A percentile compares a stretch with the other conserved stretches of the same genome.
phyloP scores from a whole-genome alignment of 176 grass and related monocot genomes.

The Zea mays region DNA sequence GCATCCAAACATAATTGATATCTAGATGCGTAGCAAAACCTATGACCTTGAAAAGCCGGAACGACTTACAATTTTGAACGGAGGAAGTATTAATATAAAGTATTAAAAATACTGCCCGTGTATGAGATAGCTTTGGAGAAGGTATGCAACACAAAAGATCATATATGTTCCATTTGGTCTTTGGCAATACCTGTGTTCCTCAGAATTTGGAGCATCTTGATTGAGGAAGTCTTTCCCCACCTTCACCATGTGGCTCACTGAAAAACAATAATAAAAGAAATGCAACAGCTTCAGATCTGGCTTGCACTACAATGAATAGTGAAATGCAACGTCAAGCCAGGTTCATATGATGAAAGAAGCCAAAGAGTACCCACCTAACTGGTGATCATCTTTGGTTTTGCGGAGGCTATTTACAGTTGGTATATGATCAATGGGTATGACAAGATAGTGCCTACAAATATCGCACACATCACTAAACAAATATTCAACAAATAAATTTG shows the following conservation, averaged over 20 bases:
- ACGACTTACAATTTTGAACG: too few relatives aligned
- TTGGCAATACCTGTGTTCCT: slow-evolving; percentile 65
- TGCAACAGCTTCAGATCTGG: neutral
- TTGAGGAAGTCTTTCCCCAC: slow-evolving; percentile 77
- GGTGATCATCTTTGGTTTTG: slow-evolving; percentile 58
- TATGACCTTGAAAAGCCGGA: too few relatives aligned
- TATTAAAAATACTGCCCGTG: neutral
- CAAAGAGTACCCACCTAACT: slow-evolving; percentile 60
- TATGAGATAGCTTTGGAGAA: slow-evolving; percentile 3
- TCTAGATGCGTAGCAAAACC: too few relatives aligned
- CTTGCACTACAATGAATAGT: neutral
- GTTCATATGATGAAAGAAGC: slow-evolving; percentile 26
- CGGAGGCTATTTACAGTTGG: slow-evolving; percentile 63
- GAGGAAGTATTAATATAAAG: neutral
- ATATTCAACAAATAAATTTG: neutral
- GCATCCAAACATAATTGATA: too few relatives aligned
- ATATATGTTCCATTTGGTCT: slow-evolving; percentile 2
- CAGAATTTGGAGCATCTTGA: slow-evolving; percentile 69
- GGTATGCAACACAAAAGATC: slow-evolving; percentile 18
- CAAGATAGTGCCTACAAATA: slow-evolving; percentile 83
- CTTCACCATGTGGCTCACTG: slow-evolving; percentile 92
- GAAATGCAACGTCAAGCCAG: neutral
- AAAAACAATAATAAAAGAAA: slow-evolving; percentile 27
- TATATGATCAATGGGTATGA: slow-evolving; percentile 86
- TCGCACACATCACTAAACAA: neutral